Evolutionary conservation across 148 eudicot genomes (phyloP), one percentile per base, ranked within the genome.

Genomic region (Agrostemma githago): DNA sequence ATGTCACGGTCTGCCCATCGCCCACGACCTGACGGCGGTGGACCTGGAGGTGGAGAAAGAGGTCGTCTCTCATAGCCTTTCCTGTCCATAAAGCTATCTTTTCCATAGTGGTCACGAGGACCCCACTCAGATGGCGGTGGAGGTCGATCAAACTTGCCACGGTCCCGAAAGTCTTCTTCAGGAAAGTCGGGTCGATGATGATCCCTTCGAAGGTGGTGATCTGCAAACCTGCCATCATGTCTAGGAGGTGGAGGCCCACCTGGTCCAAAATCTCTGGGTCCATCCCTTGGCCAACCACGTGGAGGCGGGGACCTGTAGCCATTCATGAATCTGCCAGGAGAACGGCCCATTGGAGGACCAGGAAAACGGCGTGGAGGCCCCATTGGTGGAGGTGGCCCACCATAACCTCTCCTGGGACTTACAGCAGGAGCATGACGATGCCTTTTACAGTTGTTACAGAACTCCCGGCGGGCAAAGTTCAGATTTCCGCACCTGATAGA

Each of bases 401-500:
- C 87, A 79, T 84, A 88, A 51, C 94, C 91, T 78, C 93, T 84
- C 70, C 95, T 79, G 62, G 92, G 96, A 74, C 86, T 82, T 76
- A 87, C 85, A 19, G 67, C 74, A 16, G 92, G 86, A 1, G 87
- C 84, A 63, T 75, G 65, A 65, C 97, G 98, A 43, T 73, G 81
- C 83, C 90, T 84, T 68, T 79, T 86, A 84, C 98, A 94, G 76
- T 83, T 94, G 83, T 94, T 89, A 75, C 98, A 94, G 78, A 71
- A 71, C 54, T 94, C 97, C 19, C 98, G 87, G 80, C 98, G 83
- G 2, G 98, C 98, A 76, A 94, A 94, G 83, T 94, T 94, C 76
- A 94, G 79, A 77, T 94, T 91, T 69, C 83, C 86, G 72, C 98
- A 93, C 72, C 98, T 91, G 89, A 71, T 61, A 80, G 61, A 79